Percentiles rank a stretch among this genome's conserved stretches.
These are phyloP conservation scores for Pisolithus albus DNA, from an alignment of 768 basidiomycete species.

Conservation along the genomic window DNA sequence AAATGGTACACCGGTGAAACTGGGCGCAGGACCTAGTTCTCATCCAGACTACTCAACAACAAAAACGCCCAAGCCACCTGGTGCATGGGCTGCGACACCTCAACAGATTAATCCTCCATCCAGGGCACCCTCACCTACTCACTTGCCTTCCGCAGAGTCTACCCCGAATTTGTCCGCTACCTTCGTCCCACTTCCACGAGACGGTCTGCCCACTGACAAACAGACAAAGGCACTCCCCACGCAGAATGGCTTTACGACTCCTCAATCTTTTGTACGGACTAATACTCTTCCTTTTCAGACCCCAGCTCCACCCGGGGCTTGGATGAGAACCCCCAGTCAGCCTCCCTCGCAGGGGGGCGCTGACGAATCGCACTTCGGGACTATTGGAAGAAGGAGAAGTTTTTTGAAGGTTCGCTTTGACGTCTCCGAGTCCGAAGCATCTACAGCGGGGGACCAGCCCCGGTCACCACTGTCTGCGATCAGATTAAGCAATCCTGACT, in stretches of 20 bases:
- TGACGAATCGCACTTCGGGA: constrained; percentile 25
- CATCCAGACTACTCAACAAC: constrained; percentile 26
- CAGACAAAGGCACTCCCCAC: constrained; percentile 12
- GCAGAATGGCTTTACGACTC: constrained; percentile 33
- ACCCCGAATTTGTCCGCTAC: constrained; percentile 18
- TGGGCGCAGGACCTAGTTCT: constrained; percentile 8
- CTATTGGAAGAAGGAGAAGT: constrained; percentile 42
- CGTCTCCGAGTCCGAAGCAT: constrained; percentile 31
- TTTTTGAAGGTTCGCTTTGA: constrained; percentile 72
- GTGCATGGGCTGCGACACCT: constrained; percentile 40
- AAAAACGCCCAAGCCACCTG: constrained; percentile 43
- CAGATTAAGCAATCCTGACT: constrained; percentile 17
- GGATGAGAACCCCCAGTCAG: constrained; percentile 50
- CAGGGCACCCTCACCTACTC: constrained; percentile 13
- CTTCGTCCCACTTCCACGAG: constrained; percentile 20
- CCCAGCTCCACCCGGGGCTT: constrained; percentile 65
- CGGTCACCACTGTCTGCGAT: constrained; percentile 24
- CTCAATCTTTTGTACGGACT: constrained; percentile 46
- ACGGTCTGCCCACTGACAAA: constrained; percentile 8
- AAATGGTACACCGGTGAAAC: constrained; percentile 16
- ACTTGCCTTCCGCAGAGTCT: constrained; percentile 14
- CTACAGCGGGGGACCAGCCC: constrained; percentile 18
- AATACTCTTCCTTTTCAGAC: constrained; percentile 45
- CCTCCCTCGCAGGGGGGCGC: constrained; percentile 12
- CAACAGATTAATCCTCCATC: constrained; percentile 16